Evolutionary conservation across 805 yeast species (phyloP).

Genomic region (Jamesozyma rosinii): DNA sequence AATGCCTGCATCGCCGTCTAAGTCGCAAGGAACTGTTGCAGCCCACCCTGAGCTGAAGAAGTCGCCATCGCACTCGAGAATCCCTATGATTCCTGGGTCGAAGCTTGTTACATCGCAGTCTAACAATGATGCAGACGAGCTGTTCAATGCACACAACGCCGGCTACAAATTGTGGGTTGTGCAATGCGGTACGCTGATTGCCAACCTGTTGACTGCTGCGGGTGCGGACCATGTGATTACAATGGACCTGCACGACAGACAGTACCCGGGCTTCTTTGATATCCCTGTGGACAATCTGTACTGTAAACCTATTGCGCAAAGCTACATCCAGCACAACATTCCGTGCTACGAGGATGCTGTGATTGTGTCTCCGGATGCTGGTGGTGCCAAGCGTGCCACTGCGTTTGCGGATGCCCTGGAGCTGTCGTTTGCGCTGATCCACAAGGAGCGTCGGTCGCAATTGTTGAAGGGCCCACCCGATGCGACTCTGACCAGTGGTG

Average conservation of each 20-base stretch:
- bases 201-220: slow-evolving; percentile 76
- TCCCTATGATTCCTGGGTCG: slow-evolving; percentile 31
- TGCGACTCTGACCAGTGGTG: slow-evolving; percentile 26
- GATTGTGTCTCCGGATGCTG: slow-evolving; percentile 95
- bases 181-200: slow-evolving; percentile 86
- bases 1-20: slow-evolving; percentile 1
- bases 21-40: not conserved
- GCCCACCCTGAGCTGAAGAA: slow-evolving; percentile 8
- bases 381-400: slow-evolving; percentile 97
- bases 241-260: slow-evolving; percentile 97
- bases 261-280: slow-evolving; percentile 94
- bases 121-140: slow-evolving; percentile 25
- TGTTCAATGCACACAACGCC: slow-evolving; percentile 37
- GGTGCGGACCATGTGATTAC: slow-evolving; percentile 96
- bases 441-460: slow-evolving; percentile 72
- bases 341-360: slow-evolving; percentile 80
- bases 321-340: slow-evolving; percentile 67
- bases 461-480: slow-evolving; percentile 31
- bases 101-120: slow-evolving; percentile 19
- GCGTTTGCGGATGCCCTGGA: slow-evolving; percentile 85
- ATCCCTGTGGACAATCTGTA: slow-evolving; percentile 92
- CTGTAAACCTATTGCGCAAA: slow-evolving; percentile 78
- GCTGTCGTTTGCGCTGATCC: slow-evolving; percentile 86
- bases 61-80: slow-evolving; percentile 24
- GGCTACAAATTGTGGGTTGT: slow-evolving; percentile 94